These are phyloP conservation scores for Zychaea mexicana DNA, from an alignment of 371 early-diverging fungal species.

Conservation along the genomic window DNA sequence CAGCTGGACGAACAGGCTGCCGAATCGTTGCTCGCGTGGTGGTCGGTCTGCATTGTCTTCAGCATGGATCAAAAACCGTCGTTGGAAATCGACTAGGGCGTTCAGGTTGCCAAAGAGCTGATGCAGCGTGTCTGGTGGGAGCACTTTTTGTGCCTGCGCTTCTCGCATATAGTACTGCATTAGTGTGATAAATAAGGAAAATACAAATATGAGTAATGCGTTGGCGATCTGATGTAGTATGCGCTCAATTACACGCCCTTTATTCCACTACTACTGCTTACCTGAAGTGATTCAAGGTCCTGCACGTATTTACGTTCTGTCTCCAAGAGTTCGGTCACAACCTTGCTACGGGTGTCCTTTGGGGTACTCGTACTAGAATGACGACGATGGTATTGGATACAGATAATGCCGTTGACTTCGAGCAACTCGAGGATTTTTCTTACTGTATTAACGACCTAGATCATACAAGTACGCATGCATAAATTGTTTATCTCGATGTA, in stretches of 20 bases:
- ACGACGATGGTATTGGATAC: constrained; percentile 12
- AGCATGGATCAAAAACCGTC: constrained; percentile 88
- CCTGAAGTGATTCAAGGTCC: constrained; percentile 74
- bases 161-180: constrained; percentile 52
- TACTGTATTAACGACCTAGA: constrained; percentile 45
- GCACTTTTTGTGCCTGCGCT: constrained; percentile 54
- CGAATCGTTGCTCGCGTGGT: constrained; percentile 86
- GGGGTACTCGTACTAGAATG: constrained; percentile 37
- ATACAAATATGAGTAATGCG: too few species aligned
- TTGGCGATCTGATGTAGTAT: too few species aligned
- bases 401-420: constrained; percentile 33
- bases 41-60: constrained; percentile 78
- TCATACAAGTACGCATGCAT: too few species aligned
- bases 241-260: too few species aligned
- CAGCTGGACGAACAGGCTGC: constrained; percentile 72
- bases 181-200: too few species aligned
- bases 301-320: constrained; percentile 42
- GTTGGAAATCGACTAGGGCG: constrained; percentile 94
- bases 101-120: constrained; percentile 91
- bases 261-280: too few species aligned
- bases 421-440: constrained; percentile 34
- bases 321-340: constrained; percentile 59
- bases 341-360: constrained; percentile 79
- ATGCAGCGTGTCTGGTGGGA: constrained; percentile 76
- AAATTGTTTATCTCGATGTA: too few species aligned